Base-by-base conservation (phyloP, 139 green algal species). In the Coccomyxa sp. region DNA sequence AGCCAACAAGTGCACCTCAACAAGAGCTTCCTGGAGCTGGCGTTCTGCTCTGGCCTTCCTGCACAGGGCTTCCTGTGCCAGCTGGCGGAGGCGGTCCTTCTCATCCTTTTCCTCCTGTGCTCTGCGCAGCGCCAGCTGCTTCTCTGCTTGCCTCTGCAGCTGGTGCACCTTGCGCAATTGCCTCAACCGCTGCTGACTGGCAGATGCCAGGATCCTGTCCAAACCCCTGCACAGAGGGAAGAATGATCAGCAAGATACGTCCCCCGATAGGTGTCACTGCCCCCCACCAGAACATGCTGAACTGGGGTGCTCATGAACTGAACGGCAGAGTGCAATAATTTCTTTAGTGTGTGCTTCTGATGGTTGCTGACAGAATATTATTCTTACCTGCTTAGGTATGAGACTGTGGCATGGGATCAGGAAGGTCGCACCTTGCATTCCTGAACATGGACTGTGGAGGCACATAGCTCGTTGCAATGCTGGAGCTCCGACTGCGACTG, bases 121-220 rank as follows among this genome's bases (percentile, higher is more conserved):
- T 58, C 28, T 51, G 17, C 59, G 45, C 51, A 66, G 28, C 38
- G 81, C 81, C 31, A 74, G 71, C 27, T 32, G 31, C n/a, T 58
- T 76, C 57, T 85, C 81, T 45, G 57, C 71, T 10, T 80, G 74
- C 23, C 59, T 59, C 16, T 76, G 74, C 81, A 85, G 45, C 58
- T 81, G 81, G 30, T 85, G 71, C 15, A 85, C 71, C n/a, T 75
- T 71, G 13, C 71, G 28, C 13, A 85, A 59, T 58, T 85, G 81
- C 14, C 74, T 21, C 51, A 85, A 31, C 14, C 74, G 71, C 51
- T 85, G 81, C 27, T 81, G 71, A 23, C 71, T 58, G 58, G 81
- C 81, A 76, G 81, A 75, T 30, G 77, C 45, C 71, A 85, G 74
- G 57, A 85, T 71, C 81, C 79, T 75, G 25, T 85, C 81, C 16